Base-by-base conservation (phyloP, 345 rosid species). In the Euphorbia peplus region DNA sequence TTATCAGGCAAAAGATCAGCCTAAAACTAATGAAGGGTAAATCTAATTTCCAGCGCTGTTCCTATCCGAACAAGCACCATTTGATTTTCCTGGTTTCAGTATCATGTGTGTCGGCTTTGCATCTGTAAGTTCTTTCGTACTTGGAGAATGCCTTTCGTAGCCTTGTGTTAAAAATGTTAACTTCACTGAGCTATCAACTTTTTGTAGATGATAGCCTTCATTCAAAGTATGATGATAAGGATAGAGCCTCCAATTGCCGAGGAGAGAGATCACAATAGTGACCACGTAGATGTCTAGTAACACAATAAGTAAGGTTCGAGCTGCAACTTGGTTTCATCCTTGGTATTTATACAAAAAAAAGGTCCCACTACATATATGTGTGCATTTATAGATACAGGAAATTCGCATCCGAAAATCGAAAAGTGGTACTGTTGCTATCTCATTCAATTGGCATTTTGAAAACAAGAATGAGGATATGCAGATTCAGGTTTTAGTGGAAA, bases 41-140 rank as follows among this genome's bases (percentile, higher is more conserved):
- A 28, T 69, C 64, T 8, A n/a, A 76, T 67, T 69, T 67, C 53
- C 87, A 93, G 98, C 92, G 53, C 66, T 90, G 81, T 90, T 93
- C 87, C 80, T 93, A 22, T 93, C 98, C 1, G 91, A 86, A 6
- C 64, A 68, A 63, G 93, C 97, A 26, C 97, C 98, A 13, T 89
- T 93, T 68, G 4, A 77, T 50, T 90, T 93, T 79, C 97, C 92
- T 28, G 98, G 98, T 52, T 90, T 93, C 81, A 93, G 98, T 75
- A 84, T 93, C 24, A 83, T 89, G 97, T 89, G 91, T 62, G 75
- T 72, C 0, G 92, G 88, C 47, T 79, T 93, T 50, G 82, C 83
- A 22, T 68, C 85, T 82, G 96, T 93, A 87, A 81, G 84, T 64
- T 5, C 25, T n/a, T n/a, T n/a, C n/a, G n/a, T 62, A 44, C 12